Conservation (phyloP, 352 stramenopile genomes). For the Globisporangium okanoganense region DNA sequence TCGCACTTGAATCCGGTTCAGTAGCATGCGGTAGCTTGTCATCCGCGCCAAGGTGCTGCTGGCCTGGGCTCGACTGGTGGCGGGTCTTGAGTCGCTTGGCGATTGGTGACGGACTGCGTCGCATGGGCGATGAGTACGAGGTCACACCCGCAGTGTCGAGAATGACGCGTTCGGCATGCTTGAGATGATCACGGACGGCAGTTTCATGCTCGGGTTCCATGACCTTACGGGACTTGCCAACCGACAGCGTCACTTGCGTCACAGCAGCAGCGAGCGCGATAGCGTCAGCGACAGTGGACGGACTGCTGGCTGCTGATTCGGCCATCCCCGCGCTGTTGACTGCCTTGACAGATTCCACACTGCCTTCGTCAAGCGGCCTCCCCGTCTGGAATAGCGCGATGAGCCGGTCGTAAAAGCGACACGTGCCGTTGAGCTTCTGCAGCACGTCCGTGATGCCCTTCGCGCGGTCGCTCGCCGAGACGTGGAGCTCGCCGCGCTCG, state of each 20-base stretch:
- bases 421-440: constrained; percentile 24
- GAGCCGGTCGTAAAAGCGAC: constrained; percentile 26
- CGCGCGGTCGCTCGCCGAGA: constrained; percentile 19
- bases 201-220: too few relatives aligned
- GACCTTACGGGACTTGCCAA: too few relatives aligned
- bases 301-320: neutral
- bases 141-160: too few relatives aligned
- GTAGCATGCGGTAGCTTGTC: neutral
- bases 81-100: neutral
- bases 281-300: too few relatives aligned
- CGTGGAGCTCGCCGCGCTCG: constrained; percentile 11
- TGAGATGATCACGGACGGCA: too few relatives aligned
- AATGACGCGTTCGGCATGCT: neutral
- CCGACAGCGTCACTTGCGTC: too few relatives aligned
- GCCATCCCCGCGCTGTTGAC: neutral
- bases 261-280: too few relatives aligned
- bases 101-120: neutral
- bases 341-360: too few relatives aligned
- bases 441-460: constrained; percentile 11
- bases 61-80: neutral
- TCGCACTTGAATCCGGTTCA: neutral
- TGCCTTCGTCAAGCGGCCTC: too few relatives aligned
- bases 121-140: neutral
- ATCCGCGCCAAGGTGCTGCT: neutral
- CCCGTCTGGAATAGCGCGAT: constrained; percentile 21